Evolutionary conservation across 805 yeast species (phyloP), one percentile per base, ranked within the genome.

Genomic region (Maudiozyma serrabonitensis): DNA sequence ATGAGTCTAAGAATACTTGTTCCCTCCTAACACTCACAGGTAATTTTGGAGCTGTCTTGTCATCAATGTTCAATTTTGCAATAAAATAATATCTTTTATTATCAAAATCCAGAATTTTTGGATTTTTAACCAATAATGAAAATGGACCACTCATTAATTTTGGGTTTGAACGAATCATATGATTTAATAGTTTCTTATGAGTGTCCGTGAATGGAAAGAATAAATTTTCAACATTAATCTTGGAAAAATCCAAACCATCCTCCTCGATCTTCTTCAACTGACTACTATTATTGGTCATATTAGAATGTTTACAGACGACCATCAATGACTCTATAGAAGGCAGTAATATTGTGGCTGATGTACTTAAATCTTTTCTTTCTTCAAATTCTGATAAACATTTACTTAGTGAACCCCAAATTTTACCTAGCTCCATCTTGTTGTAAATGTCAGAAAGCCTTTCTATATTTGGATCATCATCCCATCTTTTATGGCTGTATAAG

Each of bases 111-210:
- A 93, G 70, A 2, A 90, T 91, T 61, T 82, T 81, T 7, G 96
- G 93, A 62, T 88, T 91, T 57, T 84, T 76, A 15, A 93, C 91
- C 56, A 93, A 72, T 74, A 89, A 81, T 1, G 95, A 80, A 62
- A 93, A 89, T 15, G 98, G 95, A 0, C 99, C 99, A 65, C 91
- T 84, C 95, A 91, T 87, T 57, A 93, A 73, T 58, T 89, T 87
- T 0, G 97, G 95, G 65, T 88, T 90, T 18, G 84, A 76, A 54
- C 96, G 75, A 28, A 93, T 91, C 95, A 93, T 86, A 61, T 83
- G 88, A 62, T 93, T 93, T 60, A 93, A 72, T 39, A 89, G 79
- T 70, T 84, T 86, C 61, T 87, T 83, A 64, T 90, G 96, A 54
- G 84, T 84, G 55, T 87, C 91, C 1, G 96, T 88, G 61, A 91